A percentile compares a stretch with the other conserved stretches of the same genome.
phyloP scores from a whole-genome alignment of 345 rosid species.

The Reutealis trisperma region DNA sequence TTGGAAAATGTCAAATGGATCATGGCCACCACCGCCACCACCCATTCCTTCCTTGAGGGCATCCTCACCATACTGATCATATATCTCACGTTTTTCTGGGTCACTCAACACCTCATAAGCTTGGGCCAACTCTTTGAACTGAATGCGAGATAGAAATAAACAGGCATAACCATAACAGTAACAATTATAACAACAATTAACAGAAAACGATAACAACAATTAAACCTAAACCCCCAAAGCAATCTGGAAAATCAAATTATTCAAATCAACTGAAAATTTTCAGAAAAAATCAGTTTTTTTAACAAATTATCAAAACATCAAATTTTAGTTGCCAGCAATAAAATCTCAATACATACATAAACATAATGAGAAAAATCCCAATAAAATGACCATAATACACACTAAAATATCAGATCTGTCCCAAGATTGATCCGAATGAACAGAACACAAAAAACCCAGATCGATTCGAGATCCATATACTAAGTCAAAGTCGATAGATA shows the following conservation, averaged over 20 bases:
- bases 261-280: too few species aligned
- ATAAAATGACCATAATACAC: not conserved
- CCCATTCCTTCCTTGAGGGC: slow-evolving; percentile 92
- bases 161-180: not conserved
- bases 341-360: not conserved
- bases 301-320: not conserved
- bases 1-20: slow-evolving; percentile 74
- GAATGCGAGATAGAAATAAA: not conserved
- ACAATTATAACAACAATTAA: too few species aligned
- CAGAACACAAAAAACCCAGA: not conserved
- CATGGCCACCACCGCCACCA: slow-evolving; percentile 61
- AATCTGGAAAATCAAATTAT: too few species aligned
- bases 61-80: slow-evolving; percentile 83
- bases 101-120: slow-evolving; percentile 80
- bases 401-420: not conserved
- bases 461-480: not conserved
- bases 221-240: too few species aligned
- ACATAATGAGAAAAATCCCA: not conserved
- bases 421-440: not conserved
- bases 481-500: not conserved
- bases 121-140: slow-evolving; percentile 82
- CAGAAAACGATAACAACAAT: too few species aligned
- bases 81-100: slow-evolving; percentile 77
- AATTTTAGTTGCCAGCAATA: not conserved
- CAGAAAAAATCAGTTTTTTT: too few species aligned